Percentiles rank a stretch among this genome's conserved stretches.
Evolutionary conservation across 2,329 filamentous ascomycete species (phyloP).

Genomic region (Microdochium bolleyi): DNA sequence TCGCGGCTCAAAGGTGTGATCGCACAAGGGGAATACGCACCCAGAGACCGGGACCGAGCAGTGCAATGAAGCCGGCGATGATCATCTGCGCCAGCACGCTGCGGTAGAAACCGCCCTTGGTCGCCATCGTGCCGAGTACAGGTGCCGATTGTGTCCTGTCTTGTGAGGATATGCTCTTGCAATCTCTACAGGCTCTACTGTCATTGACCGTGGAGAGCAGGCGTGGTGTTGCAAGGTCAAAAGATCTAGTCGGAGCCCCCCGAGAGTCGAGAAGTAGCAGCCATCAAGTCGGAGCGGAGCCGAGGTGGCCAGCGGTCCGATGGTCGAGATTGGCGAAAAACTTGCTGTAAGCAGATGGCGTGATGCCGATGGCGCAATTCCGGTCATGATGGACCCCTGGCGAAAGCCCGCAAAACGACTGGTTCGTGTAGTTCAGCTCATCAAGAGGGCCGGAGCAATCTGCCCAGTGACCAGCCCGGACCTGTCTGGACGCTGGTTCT

Average conservation of each 20-base stretch:
- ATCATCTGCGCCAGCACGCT: background rate
- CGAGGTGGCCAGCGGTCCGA: background rate
- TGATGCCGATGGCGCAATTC: background rate
- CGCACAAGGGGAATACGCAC: no score
- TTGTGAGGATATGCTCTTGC: background rate
- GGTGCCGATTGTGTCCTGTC: background rate
- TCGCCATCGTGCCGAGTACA: background rate
- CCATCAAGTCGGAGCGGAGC: background rate
- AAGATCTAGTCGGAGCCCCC: no score
- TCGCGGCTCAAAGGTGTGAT: no score
- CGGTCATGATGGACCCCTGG: no score
- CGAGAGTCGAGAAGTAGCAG: background rate
- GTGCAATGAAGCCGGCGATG: background rate
- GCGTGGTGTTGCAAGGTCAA: no score
- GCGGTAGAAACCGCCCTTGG: background rate
- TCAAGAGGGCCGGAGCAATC: no score
- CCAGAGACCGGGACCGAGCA: slow-evolving; percentile 1
- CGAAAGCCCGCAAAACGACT: no score
- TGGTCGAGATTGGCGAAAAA: background rate
- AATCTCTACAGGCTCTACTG: background rate
- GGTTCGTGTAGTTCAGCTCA: no score
- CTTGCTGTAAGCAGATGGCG: background rate
- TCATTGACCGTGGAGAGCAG: background rate
- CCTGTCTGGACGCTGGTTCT: no score
- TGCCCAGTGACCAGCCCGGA: no score